These are phyloP conservation scores for Magnaporthiopsis incrustans DNA, from an alignment of 2,329 filamentous ascomycete genomes.

Conservation along the genomic window DNA sequence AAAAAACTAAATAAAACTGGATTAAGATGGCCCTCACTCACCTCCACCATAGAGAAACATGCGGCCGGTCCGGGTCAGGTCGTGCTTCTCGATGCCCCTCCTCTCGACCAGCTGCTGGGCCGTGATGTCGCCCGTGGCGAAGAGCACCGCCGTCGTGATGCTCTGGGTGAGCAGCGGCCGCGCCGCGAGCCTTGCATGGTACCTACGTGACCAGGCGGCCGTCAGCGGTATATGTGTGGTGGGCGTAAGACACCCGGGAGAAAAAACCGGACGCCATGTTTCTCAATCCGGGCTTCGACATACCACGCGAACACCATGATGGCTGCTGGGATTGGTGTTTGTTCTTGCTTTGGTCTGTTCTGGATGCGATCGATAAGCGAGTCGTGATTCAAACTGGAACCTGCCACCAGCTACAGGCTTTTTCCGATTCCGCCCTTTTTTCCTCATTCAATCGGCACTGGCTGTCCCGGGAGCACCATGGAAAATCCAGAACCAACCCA, in stretches of 20 bases:
- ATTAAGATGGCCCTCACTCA: slow-evolving; percentile 22
- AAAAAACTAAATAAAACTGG: no score
- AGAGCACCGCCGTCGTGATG: slow-evolving; percentile 83
- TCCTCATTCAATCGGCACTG: background rate
- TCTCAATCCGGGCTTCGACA: background rate
- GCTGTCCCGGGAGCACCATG: background rate
- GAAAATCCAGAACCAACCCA: no score
- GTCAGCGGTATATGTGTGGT: no score
- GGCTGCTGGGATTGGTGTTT: no score
- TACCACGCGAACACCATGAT: slow-evolving; percentile 6
- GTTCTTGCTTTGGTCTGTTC: background rate
- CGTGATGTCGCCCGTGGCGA: slow-evolving; percentile 83
- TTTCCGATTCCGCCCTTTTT: background rate
- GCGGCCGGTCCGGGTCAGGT: slow-evolving; percentile 61
- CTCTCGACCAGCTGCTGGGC: slow-evolving; percentile 88
- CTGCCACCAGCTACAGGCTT: background rate
- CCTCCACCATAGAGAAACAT: slow-evolving; percentile 76
- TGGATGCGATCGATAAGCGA: background rate
- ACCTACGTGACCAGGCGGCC: slow-evolving; percentile 48
- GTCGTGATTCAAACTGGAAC: background rate
- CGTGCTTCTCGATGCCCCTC: slow-evolving; percentile 68
- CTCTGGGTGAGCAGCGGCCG: slow-evolving; percentile 85
- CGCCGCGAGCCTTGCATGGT: slow-evolving; percentile 72
- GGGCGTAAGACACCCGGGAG: no score
- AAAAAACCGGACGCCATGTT: no score